Conservation (phyloP, 2,329 filamentous ascomycete species). For the Gaeumannomyces sp. region DNA sequence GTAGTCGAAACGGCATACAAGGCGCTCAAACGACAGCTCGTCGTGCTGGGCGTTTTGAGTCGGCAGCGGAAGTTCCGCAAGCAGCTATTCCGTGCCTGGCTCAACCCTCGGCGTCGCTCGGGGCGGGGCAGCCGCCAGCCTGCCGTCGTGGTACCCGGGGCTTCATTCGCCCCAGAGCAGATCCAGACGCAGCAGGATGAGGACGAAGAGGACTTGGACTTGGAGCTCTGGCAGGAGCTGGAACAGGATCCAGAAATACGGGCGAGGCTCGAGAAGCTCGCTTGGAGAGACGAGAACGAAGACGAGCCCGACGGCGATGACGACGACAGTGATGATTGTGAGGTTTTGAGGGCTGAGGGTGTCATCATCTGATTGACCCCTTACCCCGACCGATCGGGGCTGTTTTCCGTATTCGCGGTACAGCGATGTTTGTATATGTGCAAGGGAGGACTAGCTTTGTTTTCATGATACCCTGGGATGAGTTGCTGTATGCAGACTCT, state of each 20-base stretch:
- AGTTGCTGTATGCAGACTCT: background rate
- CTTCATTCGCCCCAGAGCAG: conserved; percentile 34
- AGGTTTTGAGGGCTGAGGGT: background rate
- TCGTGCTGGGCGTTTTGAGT: conserved; percentile 40
- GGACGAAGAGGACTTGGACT: conserved; percentile 37
- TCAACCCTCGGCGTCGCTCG: too few species aligned
- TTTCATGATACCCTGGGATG: background rate
- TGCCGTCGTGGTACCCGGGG: background rate
- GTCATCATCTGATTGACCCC: background rate
- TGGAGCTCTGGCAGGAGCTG: conserved; percentile 53
- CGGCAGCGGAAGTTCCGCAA: conserved; percentile 4
- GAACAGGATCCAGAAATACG: conserved; percentile 43
- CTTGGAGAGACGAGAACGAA: conserved; percentile 26
- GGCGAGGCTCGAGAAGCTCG: conserved; percentile 35
- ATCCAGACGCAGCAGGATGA: conserved; percentile 16
- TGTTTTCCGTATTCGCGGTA: background rate
- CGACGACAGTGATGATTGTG: background rate
- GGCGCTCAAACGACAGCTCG: conserved; percentile 37
- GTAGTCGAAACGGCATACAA: conserved; percentile 58
- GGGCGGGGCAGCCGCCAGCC: too few species aligned
- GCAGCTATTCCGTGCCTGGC: background rate
- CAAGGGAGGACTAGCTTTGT: background rate
- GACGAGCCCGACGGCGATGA: conserved; percentile 14
- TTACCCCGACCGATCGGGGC: background rate
- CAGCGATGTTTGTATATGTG: background rate